These are phyloP conservation scores for Mollisiaceae sp. DNA, from an alignment of 2,329 filamentous ascomycete species.

Conservation along the genomic window DNA sequence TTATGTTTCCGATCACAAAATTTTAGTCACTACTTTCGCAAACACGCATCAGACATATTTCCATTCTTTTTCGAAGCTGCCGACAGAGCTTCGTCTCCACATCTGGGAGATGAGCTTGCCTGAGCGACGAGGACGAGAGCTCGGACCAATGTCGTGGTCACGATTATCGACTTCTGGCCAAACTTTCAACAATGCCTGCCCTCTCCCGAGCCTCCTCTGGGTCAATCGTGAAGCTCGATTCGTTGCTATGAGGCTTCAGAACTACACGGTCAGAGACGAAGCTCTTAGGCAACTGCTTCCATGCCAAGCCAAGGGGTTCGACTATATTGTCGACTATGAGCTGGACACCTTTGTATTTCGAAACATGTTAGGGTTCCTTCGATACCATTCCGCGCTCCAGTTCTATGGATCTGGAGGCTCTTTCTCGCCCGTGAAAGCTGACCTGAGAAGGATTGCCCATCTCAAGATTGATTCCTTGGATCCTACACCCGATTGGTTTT, in stretches of 20 bases:
- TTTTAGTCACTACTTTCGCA: background rate
- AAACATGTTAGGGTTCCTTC: background rate
- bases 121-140: slow-evolving; percentile 1
- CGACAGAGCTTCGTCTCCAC: slow-evolving; percentile 9
- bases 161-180: too few species aligned
- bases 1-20: background rate
- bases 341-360: slow-evolving; percentile 2
- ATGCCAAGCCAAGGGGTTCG: background rate
- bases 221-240: background rate
- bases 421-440: background rate
- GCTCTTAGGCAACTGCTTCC: background rate
- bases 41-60: background rate
- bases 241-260: background rate
- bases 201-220: background rate
- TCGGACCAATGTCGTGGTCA: background rate
- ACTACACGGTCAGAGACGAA: background rate
- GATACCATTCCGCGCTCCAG: background rate
- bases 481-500: slow-evolving; percentile 1
- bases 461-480: background rate
- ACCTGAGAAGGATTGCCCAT: background rate
- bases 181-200: background rate
- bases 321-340: slow-evolving; percentile 1
- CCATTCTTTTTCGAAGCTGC: background rate
- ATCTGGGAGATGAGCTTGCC: slow-evolving; percentile 6
- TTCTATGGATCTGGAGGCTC: background rate